These are phyloP conservation scores for Trichoderma aggressivum DNA, from an alignment of 2,329 filamentous ascomycete species.

Conservation along the genomic window DNA sequence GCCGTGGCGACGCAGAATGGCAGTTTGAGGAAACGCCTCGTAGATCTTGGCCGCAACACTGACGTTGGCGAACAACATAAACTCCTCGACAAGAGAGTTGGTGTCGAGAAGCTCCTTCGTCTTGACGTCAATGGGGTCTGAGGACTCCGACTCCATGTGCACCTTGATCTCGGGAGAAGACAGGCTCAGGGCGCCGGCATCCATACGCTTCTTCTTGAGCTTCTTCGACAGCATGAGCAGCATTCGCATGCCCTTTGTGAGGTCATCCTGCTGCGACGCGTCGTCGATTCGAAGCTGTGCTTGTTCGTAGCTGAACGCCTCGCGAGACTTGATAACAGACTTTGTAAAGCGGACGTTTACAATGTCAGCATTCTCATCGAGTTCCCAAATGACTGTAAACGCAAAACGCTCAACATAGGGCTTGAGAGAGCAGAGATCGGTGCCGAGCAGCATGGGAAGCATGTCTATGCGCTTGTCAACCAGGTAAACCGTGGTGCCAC, in stretches of 20 bases:
- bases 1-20: constrained; percentile 86
- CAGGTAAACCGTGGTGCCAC: constrained; percentile 94
- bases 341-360: constrained; percentile 88
- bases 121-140: constrained; percentile 93
- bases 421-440: constrained; percentile 93
- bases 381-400: constrained; percentile 84
- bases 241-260: constrained; percentile 84
- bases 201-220: constrained; percentile 91
- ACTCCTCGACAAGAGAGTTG: constrained; percentile 96
- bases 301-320: constrained; percentile 97
- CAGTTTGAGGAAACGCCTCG: constrained; percentile 89
- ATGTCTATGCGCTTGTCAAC: constrained; percentile 99
- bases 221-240: constrained; percentile 88
- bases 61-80: constrained; percentile 98
- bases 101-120: constrained; percentile 92
- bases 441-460: constrained; percentile 93
- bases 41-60: constrained; percentile 90
- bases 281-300: constrained; percentile 95
- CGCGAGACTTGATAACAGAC: constrained; percentile 92
- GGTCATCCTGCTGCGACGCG: constrained; percentile 76
- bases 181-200: constrained; percentile 89
- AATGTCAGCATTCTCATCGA: constrained; percentile 80
- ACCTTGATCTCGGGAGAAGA: constrained; percentile 98
- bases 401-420: constrained; percentile 94
- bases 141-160: constrained; percentile 91